These are phyloP conservation scores for Trypanosoma brucei DNA, from an alignment of 208 protist species.

Conservation along the genomic window DNA sequence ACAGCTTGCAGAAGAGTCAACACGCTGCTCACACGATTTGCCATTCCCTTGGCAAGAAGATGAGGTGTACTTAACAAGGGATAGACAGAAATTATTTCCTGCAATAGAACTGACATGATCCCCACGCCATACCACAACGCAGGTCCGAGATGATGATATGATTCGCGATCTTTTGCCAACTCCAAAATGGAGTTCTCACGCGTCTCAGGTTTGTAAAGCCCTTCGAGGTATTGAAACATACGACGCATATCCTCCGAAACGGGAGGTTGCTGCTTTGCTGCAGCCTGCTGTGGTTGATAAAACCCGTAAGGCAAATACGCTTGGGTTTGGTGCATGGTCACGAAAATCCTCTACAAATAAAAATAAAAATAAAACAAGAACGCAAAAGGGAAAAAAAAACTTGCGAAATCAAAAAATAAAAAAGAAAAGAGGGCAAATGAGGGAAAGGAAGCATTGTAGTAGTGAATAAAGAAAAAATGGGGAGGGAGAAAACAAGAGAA, in stretches of 20 bases:
- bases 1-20: constrained; percentile 99
- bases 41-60: constrained; percentile 51
- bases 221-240: constrained; percentile 44
- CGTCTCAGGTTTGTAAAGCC: constrained; percentile 63
- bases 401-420: too few relatives aligned
- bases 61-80: constrained; percentile 89
- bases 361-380: background rate
- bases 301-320: constrained; percentile 17
- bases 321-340: constrained; percentile 15
- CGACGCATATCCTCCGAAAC: constrained; percentile 21
- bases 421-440: too few relatives aligned
- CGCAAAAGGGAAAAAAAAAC: background rate
- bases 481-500: too few relatives aligned
- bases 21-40: constrained; percentile 97
- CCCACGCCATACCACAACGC: constrained; percentile 98
- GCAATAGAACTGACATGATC: constrained; percentile 97
- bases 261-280: constrained; percentile 16
- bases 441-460: too few relatives aligned
- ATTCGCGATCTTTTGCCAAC: constrained; percentile 94
- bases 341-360: background rate
- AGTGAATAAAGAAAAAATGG: too few relatives aligned
- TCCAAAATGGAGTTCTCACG: constrained; percentile 92
- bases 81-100: constrained; percentile 98
- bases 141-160: constrained; percentile 91
- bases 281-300: constrained; percentile 20